Percentiles rank a stretch among this genome's conserved stretches.
Conservation (phyloP, 1,284 basidiomycete genomes). For the Ceratobasidium sp. region DNA sequence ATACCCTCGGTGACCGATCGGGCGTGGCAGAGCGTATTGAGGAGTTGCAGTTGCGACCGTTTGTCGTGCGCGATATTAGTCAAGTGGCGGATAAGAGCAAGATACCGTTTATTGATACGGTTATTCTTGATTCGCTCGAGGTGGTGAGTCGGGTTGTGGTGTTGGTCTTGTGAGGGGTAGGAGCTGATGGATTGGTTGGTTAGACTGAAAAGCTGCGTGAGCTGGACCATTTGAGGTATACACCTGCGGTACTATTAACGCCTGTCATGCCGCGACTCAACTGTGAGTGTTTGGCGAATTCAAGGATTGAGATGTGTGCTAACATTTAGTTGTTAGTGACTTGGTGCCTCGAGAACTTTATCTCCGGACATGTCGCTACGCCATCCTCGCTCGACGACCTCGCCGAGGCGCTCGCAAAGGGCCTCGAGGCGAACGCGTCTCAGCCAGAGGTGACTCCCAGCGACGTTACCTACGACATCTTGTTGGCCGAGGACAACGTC, state of each 20-base stretch:
- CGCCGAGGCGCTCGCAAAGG: conserved; percentile 90
- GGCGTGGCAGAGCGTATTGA: conserved; percentile 82
- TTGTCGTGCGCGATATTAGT: conserved; percentile 78
- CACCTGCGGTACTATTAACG: conserved; percentile 95
- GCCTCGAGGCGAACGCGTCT: conserved; percentile 91
- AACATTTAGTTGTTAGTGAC: conserved; percentile 70
- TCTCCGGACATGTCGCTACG: conserved; percentile 90
- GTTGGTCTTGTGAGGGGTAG: neutral
- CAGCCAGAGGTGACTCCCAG: conserved; percentile 82
- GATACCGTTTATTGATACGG: conserved; percentile 93
- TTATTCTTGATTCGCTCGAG: conserved; percentile 89
- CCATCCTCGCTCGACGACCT: conserved; percentile 91
- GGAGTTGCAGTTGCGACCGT: conserved; percentile 84
- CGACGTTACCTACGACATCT: conserved; percentile 89
- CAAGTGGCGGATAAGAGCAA: conserved; percentile 84
- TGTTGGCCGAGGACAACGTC: conserved; percentile 98
- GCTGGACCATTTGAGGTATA: conserved; percentile 94
- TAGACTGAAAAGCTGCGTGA: conserved; percentile 90
- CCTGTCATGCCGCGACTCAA: conserved; percentile 78
- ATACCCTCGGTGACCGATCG: conserved; percentile 82
- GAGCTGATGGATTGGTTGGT: conserved; percentile 18
- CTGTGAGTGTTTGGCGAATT: conserved; percentile 61
- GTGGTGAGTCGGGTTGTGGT: conserved; percentile 68
- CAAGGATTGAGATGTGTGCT: conserved; percentile 50
- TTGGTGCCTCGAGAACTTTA: conserved; percentile 92